A percentile compares a stretch with the other conserved stretches of the same genome.
Evolutionary conservation across 257 asterid species (phyloP).

Genomic region (Petunia secreta): DNA sequence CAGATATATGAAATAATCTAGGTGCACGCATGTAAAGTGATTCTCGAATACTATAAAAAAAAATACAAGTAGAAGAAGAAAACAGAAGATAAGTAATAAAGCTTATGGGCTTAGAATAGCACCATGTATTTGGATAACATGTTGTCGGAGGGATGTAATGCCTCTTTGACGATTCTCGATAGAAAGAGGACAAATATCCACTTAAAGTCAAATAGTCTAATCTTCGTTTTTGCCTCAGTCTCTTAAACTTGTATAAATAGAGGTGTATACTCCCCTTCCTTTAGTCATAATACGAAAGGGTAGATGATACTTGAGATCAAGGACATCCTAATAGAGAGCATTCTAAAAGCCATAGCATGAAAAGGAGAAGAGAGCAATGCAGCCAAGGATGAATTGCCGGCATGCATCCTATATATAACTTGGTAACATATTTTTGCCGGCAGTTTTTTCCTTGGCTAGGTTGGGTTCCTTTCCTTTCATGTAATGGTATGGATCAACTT

Average conservation of each 20-base stretch:
- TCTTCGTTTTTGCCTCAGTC: not conserved
- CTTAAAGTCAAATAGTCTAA: conserved; percentile 9
- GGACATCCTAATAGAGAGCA: not conserved
- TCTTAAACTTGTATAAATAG: not conserved
- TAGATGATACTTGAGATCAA: not conserved
- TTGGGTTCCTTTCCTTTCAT: conserved; percentile 17
- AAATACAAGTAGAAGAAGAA: not conserved
- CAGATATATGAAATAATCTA: too few species aligned
- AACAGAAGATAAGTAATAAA: not conserved
- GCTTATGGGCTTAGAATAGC: not conserved
- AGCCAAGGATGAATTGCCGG: conserved; percentile 22
- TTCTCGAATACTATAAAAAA: too few species aligned
- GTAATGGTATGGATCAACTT: not conserved
- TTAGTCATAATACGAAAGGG: not conserved
- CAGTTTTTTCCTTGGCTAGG: conserved; percentile 16
- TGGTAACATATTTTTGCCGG: not conserved
- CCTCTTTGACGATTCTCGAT: not conserved
- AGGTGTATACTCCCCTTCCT: too few species aligned
- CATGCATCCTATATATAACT: not conserved
- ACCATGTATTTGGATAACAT: not conserved
- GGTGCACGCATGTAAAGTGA: too few species aligned
- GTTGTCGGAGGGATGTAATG: conserved; percentile 16
- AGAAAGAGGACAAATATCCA: not conserved
- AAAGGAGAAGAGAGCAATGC: conserved; percentile 20
- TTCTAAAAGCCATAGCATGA: not conserved